Evolutionary conservation across 1,284 basidiomycete genomes (phyloP).

Genomic region (Puccinia brachypodii): DNA sequence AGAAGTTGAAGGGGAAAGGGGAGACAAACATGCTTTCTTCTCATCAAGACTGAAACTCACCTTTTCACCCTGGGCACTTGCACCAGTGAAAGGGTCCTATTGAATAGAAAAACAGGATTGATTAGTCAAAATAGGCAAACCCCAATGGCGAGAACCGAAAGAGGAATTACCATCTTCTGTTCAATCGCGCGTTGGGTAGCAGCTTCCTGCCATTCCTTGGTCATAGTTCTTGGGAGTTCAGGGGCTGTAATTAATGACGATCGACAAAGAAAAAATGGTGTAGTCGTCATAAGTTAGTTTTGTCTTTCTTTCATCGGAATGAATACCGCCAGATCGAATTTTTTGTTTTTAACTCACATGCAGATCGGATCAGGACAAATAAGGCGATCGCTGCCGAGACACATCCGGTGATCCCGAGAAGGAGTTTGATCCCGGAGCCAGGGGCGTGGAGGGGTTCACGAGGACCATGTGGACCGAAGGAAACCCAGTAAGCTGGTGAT

Average conservation of each 20-base stretch:
- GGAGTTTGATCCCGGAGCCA: slow-evolving; percentile 47
- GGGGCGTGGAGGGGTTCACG: slow-evolving; percentile 48
- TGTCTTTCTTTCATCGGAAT: too few species aligned
- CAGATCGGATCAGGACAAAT: slow-evolving; percentile 34
- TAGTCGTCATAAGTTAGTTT: not conserved
- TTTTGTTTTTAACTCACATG: slow-evolving; percentile 19
- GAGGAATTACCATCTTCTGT: slow-evolving; percentile 43
- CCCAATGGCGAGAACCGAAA: not conserved
- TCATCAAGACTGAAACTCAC: slow-evolving; percentile 24
- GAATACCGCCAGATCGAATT: too few species aligned
- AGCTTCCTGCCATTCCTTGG: slow-evolving; percentile 48
- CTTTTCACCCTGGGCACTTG: slow-evolving; percentile 43
- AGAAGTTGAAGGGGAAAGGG: not conserved
- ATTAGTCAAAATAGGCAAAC: not conserved
- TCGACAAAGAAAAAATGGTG: not conserved
- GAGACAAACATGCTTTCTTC: slow-evolving; percentile 46
- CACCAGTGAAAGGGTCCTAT: slow-evolving; percentile 48
- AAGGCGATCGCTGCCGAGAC: slow-evolving; percentile 42
- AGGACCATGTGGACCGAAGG: slow-evolving; percentile 46
- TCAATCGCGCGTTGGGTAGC: slow-evolving; percentile 44
- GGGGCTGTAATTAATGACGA: slow-evolving; percentile 16
- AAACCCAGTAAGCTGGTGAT: slow-evolving; percentile 47
- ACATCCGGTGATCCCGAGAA: slow-evolving; percentile 46
- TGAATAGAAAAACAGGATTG: not conserved
- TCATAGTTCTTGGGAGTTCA: slow-evolving; percentile 44